Evolutionary conservation across 129 eudicot species (phyloP), one percentile per base, ranked within the genome.

Genomic region (Ambrosia artemisiifolia): DNA sequence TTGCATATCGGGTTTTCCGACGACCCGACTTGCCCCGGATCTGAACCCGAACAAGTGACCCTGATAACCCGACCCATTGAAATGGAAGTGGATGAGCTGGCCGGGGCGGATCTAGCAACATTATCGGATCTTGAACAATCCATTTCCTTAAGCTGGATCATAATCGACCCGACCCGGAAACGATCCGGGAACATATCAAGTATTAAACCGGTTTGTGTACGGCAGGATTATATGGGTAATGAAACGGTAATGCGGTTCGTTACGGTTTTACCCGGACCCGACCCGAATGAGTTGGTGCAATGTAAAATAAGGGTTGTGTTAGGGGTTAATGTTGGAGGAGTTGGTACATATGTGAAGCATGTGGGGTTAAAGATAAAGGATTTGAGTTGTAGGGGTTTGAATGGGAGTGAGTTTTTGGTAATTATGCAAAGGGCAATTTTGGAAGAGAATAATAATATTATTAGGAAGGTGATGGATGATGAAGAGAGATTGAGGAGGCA

Each of bases 331-430:
- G 16, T 12, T 9, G 82, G 82, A 43, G 65, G 48, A 0, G 74
- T n/a, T 8, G 73, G 55, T 6, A 43, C 69, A 69, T 56, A 75
- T 4, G 67, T 75, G 70, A 36, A 73, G 80, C 46, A 24, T 18
- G 77, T 70, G 67, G 47, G 34, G 7, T 3, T 75, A 47, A 54
- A 69, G 7, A 11, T 75, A 11, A 3, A 18, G 34, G 81, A 67
- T n/a, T 44, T 68, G 82, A 74, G 69, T 67, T 24, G 24, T 2
- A 69, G 7, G 38, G 14, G 69, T n/a, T 28, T 84, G 59, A 80
- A 2, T 2, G 85, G 80, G 48, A 34, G 46, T 75, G 83, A 80
- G 43, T 80, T 74, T 72, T 66, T 75, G 84, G 73, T 66, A 11
- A 63, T 72, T 75, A 36, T 51, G 9, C 42, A 12, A 28, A 18